A percentile compares a stretch with the other conserved stretches of the same genome.
Evolutionary conservation across 257 asterid species (phyloP).

Genomic region (Cynanchum wilfordii): DNA sequence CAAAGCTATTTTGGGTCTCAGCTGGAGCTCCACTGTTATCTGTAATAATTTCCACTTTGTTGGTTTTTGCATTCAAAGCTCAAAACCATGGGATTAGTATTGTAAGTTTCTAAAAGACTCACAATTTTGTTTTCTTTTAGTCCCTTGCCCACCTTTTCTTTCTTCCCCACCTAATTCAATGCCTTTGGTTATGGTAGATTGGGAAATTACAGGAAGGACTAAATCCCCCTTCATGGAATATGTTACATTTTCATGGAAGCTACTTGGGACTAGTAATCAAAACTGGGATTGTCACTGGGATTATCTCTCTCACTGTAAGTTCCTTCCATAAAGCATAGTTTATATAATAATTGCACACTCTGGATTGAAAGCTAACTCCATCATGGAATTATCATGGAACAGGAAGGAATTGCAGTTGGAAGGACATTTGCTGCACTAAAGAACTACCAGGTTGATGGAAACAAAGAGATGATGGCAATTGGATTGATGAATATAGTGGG

Average conservation of each 20-base stretch:
- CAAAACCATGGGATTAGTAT: conserved; percentile 73
- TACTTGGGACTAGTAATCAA: conserved; percentile 58
- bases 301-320: conserved; percentile 79
- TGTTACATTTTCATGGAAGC: conserved; percentile 61
- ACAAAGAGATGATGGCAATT: conserved; percentile 89
- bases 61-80: conserved; percentile 65
- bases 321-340: background rate
- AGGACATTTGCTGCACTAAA: conserved; percentile 89
- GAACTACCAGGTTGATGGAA: conserved; percentile 91
- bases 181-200: conserved; percentile 34
- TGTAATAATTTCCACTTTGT: conserved; percentile 62
- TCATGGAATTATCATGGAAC: conserved; percentile 7
- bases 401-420: conserved; percentile 97
- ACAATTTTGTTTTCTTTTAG: too few relatives aligned
- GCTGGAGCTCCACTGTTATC: conserved; percentile 87
- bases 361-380: too few relatives aligned
- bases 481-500: conserved; percentile 86
- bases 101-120: conserved; percentile 32
- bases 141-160: too few relatives aligned
- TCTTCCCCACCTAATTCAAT: too few relatives aligned
- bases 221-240: conserved; percentile 88
- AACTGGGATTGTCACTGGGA: conserved; percentile 85
- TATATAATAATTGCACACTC: background rate
- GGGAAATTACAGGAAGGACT: conserved; percentile 74
- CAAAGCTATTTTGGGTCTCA: conserved; percentile 86